phyloP scores from a whole-genome alignment of 495 filamentous ascomycete species.

The Bacidia gigantensis region DNA sequence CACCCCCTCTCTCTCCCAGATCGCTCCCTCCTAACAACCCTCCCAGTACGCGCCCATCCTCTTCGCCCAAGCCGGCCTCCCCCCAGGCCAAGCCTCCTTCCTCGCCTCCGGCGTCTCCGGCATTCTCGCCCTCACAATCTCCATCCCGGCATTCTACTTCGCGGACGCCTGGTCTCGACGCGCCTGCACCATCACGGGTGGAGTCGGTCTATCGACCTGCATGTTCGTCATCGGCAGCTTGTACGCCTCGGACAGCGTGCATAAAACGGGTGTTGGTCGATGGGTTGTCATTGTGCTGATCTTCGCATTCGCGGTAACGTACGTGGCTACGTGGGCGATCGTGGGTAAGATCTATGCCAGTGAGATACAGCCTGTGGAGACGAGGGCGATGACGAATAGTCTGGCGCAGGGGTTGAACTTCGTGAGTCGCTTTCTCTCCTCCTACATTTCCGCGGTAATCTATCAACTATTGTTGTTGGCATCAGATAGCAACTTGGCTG shows the following conservation, averaged over 20 bases:
- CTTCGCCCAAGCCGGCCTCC: slow-evolving; percentile 38
- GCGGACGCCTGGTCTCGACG: slow-evolving; percentile 53
- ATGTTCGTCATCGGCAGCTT: slow-evolving; percentile 38
- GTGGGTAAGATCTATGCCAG: slow-evolving; percentile 27
- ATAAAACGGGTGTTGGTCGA: slow-evolving; percentile 31
- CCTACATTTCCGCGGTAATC: background rate
- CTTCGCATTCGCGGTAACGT: slow-evolving; percentile 26
- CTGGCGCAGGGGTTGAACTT: slow-evolving; percentile 11
- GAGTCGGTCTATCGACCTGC: slow-evolving; percentile 29
- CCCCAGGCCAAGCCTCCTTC: slow-evolving; percentile 34
- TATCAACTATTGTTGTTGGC: too few relatives aligned
- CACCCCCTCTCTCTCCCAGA: background rate
- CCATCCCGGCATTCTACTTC: slow-evolving; percentile 41
- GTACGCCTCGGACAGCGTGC: slow-evolving; percentile 36
- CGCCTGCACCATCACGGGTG: slow-evolving; percentile 41
- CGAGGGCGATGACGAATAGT: slow-evolving; percentile 6
- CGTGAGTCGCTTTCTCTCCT: background rate
- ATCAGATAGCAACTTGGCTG: background rate
- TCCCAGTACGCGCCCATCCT: slow-evolving; percentile 37
- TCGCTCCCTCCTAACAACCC: background rate
- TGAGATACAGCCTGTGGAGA: slow-evolving; percentile 18
- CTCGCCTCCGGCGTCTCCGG: slow-evolving; percentile 41
- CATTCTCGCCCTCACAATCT: slow-evolving; percentile 38
- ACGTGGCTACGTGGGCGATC: slow-evolving; percentile 28
- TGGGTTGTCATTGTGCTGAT: slow-evolving; percentile 43